A percentile compares a stretch with the other conserved stretches of the same genome.
Conservation (phyloP, 331 rosid genomes). For the Malus hybrid region DNA sequence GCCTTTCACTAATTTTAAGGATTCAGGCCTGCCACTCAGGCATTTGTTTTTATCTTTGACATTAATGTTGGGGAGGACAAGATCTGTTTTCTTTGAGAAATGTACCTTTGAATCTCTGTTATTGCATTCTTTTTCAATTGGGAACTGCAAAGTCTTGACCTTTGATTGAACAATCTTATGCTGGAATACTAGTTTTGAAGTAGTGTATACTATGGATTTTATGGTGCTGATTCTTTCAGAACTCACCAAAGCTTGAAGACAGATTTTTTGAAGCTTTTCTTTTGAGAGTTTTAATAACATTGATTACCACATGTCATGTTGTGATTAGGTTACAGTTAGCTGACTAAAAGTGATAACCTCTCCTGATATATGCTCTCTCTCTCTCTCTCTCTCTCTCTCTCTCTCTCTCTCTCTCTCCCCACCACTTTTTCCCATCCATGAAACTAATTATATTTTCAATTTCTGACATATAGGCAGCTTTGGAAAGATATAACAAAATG, state of each 20-base stretch:
- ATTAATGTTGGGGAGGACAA: not conserved
- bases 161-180: not conserved
- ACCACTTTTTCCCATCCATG: not conserved
- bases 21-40: not conserved
- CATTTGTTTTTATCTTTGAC: not conserved
- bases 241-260: not conserved
- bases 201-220: not conserved
- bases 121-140: not conserved
- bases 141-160: not conserved
- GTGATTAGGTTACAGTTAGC: not conserved
- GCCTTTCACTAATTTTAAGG: not conserved
- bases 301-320: not conserved
- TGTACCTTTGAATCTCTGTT: not conserved
- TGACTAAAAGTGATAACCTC: not conserved
- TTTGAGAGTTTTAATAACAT: not conserved
- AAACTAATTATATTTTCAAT: constrained; percentile 2
- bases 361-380: not conserved
- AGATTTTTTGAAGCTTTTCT: not conserved
- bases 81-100: not conserved
- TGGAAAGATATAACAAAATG: constrained; percentile 84
- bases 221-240: not conserved
- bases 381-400: no score
- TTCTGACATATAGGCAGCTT: constrained; percentile 59
- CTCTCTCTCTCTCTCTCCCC: not conserved
- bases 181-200: not conserved